Evolutionary conservation across 208 protist genomes (phyloP), one percentile per base, ranked within the genome.

Genomic region (Trypanosoma rangeli): DNA sequence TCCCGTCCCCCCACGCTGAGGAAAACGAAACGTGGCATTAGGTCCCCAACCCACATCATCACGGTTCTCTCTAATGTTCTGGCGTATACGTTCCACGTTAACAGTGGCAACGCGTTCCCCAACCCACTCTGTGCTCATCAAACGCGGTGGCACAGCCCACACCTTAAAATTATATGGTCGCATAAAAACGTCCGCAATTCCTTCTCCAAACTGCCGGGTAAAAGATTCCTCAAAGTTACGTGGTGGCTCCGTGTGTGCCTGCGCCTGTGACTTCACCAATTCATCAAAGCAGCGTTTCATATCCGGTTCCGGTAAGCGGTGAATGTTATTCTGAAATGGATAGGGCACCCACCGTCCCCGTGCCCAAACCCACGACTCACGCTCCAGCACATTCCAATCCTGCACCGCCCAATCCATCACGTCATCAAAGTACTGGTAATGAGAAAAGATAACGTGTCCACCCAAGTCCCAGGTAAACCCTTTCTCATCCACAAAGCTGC

Each of bases 391-490:
- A 58, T 89, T 87, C 81, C 83, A 86, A 18, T 80, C 62, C 35
- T 64, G 15, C 20, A 92, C 53, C 9, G 82, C 68, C 29, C 78
- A 42, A 74, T 90, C 79, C 76, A 94, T 87, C 15, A 90, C 76
- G 35, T 87, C 80, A 66, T 94, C 88, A 66, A 92, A 94, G 73
- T 90, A 94, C 28, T 83, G 76, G 70, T 89, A 94, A 76, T 94
- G 88, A 1, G 85, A 92, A 63, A 94, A 94, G 70, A 94, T 87
- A 29, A 91, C 84, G 76, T 94, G 88, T 29, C 82, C 88, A 26
- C 88, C 88, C 39, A 92, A 74, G 70, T 94, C 88, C 85, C 85
- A 94, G 28, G 80, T 72, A 64, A 94, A 94, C n/a, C 79, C 79
- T 2, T 85, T 72, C 3, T 74, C 68, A 63, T 91, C 85, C 33